Evolutionary conservation across 257 asterid species (phyloP).

Genomic region (Capsicum rhomboideum): DNA sequence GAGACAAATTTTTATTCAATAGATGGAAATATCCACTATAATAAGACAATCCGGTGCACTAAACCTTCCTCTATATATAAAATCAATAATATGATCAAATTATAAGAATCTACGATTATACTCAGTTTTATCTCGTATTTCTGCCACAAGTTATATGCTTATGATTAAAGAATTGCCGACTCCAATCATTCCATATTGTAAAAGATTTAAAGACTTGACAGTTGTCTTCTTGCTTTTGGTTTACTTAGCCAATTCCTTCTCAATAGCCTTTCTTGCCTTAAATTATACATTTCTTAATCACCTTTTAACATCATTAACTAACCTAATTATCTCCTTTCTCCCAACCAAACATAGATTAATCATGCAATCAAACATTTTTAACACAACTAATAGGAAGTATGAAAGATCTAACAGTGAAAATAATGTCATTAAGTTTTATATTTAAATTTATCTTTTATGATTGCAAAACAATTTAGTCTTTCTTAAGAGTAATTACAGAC

Average conservation of each 20-base stretch:
- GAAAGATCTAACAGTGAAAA: background rate
- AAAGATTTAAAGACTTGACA: background rate
- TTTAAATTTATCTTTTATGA: background rate
- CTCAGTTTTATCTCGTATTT: too few relatives aligned
- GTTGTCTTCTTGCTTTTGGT: slow-evolving; percentile 9
- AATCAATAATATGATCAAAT: too few relatives aligned
- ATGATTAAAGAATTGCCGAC: background rate
- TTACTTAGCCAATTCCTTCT: background rate
- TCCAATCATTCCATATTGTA: background rate
- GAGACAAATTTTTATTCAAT: too few relatives aligned
- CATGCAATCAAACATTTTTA: background rate
- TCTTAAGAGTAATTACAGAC: too few relatives aligned
- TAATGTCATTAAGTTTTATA: background rate
- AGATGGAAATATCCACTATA: too few relatives aligned
- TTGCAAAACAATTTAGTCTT: rapidly evolving
- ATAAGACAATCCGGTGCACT: too few relatives aligned
- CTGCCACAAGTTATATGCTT: too few relatives aligned
- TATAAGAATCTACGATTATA: too few relatives aligned
- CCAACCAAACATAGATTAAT: background rate
- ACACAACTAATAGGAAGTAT: background rate
- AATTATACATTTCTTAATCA: background rate
- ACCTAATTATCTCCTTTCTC: background rate
- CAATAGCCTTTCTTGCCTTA: background rate
- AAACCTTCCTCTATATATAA: too few relatives aligned
- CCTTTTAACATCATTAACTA: background rate